phyloP scores from a whole-genome alignment of 495 filamentous ascomycete genomes.

The Aspergillus bertholletiae region DNA sequence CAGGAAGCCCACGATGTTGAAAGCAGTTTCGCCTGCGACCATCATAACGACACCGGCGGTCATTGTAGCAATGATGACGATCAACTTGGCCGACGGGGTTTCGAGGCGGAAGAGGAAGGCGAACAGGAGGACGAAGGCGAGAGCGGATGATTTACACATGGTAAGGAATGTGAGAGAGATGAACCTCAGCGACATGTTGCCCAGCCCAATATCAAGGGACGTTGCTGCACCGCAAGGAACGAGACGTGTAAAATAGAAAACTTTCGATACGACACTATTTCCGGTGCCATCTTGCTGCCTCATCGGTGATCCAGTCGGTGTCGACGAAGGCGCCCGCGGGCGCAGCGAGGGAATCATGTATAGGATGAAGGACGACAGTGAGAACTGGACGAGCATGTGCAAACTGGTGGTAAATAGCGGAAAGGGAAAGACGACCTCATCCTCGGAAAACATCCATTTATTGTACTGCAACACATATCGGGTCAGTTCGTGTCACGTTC shows the following conservation, averaged over 20 bases:
- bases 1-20: conserved; percentile 82
- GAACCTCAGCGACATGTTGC: conserved; percentile 92
- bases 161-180: conserved; percentile 97
- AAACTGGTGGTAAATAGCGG: conserved; percentile 93
- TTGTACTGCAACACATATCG: conserved; percentile 66
- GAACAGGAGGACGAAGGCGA: conserved; percentile 93
- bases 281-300: conserved; percentile 32
- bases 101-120: conserved; percentile 95
- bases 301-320: conserved; percentile 48
- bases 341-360: conserved; percentile 81
- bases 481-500: not conserved
- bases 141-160: conserved; percentile 98
- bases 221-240: conserved; percentile 92
- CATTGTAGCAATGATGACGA: conserved; percentile 88
- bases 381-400: conserved; percentile 97
- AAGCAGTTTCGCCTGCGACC: conserved; percentile 94
- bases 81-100: conserved; percentile 76
- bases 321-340: conserved; percentile 52
- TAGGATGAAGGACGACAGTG: conserved; percentile 73
- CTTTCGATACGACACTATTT: conserved; percentile 70
- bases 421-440: conserved; percentile 84
- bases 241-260: conserved; percentile 90
- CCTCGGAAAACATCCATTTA: conserved; percentile 98
- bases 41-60: conserved; percentile 96
- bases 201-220: conserved; percentile 92